Conservation (phyloP, 1,284 basidiomycete genomes). For the Irpex rosettiformis region DNA sequence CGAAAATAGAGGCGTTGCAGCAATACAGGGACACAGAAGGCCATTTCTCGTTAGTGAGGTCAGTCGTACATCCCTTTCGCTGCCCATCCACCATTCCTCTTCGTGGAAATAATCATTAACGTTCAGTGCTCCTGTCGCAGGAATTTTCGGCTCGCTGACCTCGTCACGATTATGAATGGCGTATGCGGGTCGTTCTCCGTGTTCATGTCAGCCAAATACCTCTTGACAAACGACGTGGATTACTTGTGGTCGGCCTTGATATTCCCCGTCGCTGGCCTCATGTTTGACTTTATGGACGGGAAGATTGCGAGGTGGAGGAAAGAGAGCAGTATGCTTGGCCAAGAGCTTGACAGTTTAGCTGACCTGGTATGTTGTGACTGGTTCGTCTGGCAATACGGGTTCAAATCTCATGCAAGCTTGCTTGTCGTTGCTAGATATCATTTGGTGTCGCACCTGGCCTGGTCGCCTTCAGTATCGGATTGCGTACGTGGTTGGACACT, state of each 20-base stretch:
- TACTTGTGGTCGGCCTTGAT: slow-evolving; percentile 84
- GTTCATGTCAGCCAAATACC: slow-evolving; percentile 89
- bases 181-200: slow-evolving; percentile 97
- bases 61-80: slow-evolving; percentile 20
- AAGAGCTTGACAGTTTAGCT: slow-evolving; percentile 96
- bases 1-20: slow-evolving; percentile 58
- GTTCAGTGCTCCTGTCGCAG: slow-evolving; percentile 38
- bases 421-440: slow-evolving; percentile 64
- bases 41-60: slow-evolving; percentile 96
- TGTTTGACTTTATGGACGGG: slow-evolving; percentile 98
- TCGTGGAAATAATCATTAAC: not conserved
- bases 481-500: slow-evolving; percentile 88
- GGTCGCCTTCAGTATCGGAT: slow-evolving; percentile 87
- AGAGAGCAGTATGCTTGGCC: slow-evolving; percentile 94
- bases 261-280: slow-evolving; percentile 91
- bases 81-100: not conserved
- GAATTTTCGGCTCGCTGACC: slow-evolving; percentile 96
- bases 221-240: slow-evolving; percentile 77
- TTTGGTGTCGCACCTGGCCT: slow-evolving; percentile 97
- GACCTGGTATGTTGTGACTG: slow-evolving; percentile 68
- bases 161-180: slow-evolving; percentile 99
- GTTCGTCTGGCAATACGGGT: slow-evolving; percentile 12
- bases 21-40: slow-evolving; percentile 88
- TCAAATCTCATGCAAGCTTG: slow-evolving; percentile 7
- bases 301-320: slow-evolving; percentile 98